Percentiles rank a stretch among this genome's conserved stretches.
Evolutionary conservation across 805 yeast species (phyloP).

Genomic region (Metschnikowia reukaufii): DNA sequence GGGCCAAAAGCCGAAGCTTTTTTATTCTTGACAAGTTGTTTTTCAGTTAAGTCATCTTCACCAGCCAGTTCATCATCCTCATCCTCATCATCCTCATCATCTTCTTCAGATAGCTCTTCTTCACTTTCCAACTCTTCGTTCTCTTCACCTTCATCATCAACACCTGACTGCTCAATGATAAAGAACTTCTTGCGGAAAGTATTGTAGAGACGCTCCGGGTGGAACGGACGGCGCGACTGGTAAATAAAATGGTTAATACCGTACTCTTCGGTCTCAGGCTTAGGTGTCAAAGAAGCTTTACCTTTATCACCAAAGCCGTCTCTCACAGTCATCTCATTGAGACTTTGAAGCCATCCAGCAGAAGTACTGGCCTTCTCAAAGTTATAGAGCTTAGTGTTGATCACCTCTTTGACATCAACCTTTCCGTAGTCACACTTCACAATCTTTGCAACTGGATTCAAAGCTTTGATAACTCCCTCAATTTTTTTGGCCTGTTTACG

Average conservation of each 20-base stretch:
- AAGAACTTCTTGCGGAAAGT: slow-evolving; percentile 37
- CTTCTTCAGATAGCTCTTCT: slow-evolving; percentile 21
- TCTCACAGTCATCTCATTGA: slow-evolving; percentile 37
- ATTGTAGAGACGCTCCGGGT: slow-evolving; percentile 42
- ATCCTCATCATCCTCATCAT: no score
- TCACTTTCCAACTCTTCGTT: slow-evolving; percentile 7
- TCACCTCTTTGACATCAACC: slow-evolving; percentile 34
- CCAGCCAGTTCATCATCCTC: background rate
- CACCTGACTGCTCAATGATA: slow-evolving; percentile 22
- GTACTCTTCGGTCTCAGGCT: slow-evolving; percentile 48
- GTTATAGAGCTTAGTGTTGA: slow-evolving; percentile 38
- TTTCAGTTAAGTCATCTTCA: slow-evolving; percentile 23
- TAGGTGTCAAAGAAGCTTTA: slow-evolving; percentile 29
- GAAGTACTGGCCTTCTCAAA: slow-evolving; percentile 44
- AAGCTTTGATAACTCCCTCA: slow-evolving; percentile 29
- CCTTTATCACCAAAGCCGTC: slow-evolving; percentile 29
- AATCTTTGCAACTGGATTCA: slow-evolving; percentile 46
- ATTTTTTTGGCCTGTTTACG: slow-evolving; percentile 29
- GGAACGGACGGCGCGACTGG: slow-evolving; percentile 43
- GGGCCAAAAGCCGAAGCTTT: slow-evolving; percentile 37
- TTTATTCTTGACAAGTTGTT: slow-evolving; percentile 33
- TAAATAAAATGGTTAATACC: slow-evolving; percentile 47
- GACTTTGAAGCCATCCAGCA: slow-evolving; percentile 47
- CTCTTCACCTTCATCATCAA: slow-evolving; percentile 20
- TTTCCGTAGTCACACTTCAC: slow-evolving; percentile 37